Percentiles rank a stretch among this genome's conserved stretches.
phyloP scores from a whole-genome alignment of 139 green algal genomes.

The Haematococcus sp. region DNA sequence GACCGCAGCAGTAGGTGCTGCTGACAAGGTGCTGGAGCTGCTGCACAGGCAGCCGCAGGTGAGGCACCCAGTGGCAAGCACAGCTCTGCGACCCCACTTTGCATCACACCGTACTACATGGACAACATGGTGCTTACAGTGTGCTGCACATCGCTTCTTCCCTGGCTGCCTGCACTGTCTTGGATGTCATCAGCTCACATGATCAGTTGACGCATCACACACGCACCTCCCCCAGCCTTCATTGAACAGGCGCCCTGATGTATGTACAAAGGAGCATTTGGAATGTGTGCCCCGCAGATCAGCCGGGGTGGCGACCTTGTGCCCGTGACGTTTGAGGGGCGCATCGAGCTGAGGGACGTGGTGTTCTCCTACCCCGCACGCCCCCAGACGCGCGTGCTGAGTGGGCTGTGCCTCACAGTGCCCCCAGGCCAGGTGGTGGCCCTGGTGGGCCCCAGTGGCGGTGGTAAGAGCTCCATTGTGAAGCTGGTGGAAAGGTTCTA shows the following conservation, averaged over 20 bases:
- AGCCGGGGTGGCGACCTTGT: constrained; percentile 14
- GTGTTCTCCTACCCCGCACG: constrained; percentile 81
- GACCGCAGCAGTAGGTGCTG: constrained; percentile 74
- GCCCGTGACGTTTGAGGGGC: constrained; percentile 31
- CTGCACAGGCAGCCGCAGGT: constrained; percentile 7
- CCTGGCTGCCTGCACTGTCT: too few species aligned
- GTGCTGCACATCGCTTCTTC: too few species aligned
- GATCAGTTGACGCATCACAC: too few species aligned
- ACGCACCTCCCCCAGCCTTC: too few species aligned
- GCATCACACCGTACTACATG: too few species aligned
- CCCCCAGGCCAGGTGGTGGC: constrained; percentile 68
- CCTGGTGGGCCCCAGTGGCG: constrained; percentile 81
- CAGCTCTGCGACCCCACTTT: too few species aligned
- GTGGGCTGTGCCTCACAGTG: constrained; percentile 35
- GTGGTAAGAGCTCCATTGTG: constrained; percentile 87
- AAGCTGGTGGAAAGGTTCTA: constrained; percentile 94
- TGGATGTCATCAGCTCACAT: too few species aligned
- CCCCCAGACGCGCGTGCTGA: constrained; percentile 56
- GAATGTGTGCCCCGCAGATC: too few species aligned
- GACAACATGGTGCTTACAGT: too few species aligned
- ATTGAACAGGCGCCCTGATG: too few species aligned
- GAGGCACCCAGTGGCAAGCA: not conserved
- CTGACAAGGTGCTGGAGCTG: constrained; percentile 67
- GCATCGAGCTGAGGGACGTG: constrained; percentile 70
- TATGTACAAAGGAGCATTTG: too few species aligned